Percentiles rank a stretch among this genome's conserved stretches.
Conservation (phyloP, 257 asterid species). For the Solanum arcanum region DNA sequence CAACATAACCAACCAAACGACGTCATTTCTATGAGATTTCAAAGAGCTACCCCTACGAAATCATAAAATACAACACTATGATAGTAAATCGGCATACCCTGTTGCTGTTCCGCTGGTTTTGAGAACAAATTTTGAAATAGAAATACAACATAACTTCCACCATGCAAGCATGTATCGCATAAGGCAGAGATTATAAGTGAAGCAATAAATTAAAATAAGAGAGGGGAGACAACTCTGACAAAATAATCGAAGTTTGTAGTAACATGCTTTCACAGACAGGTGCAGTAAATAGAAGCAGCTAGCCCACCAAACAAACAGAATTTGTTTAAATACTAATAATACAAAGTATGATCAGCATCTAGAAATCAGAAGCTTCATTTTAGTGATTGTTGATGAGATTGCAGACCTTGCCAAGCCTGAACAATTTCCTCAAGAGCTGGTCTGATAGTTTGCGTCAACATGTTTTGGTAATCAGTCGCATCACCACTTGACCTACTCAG, state of each 20-base stretch:
- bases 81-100: not conserved
- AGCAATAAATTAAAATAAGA: not conserved
- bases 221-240: not conserved
- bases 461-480: slow-evolving; percentile 32
- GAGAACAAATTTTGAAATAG: not conserved
- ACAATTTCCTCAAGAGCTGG: slow-evolving; percentile 34
- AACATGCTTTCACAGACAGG: not conserved
- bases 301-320: not conserved
- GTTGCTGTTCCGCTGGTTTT: not conserved
- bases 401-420: slow-evolving; percentile 47
- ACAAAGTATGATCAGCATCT: not conserved
- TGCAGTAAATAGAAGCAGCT: not conserved
- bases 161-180: not conserved
- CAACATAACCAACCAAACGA: not conserved
- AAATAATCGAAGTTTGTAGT: not conserved
- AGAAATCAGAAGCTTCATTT: not conserved
- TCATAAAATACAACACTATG: not conserved
- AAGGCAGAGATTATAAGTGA: not conserved
- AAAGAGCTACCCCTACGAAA: not conserved
- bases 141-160: not conserved
- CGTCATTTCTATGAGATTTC: not conserved
- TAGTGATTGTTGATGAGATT: not conserved
- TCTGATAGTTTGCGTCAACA: slow-evolving; percentile 21
- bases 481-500: slow-evolving; percentile 49
- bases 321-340: not conserved